A percentile compares a stretch with the other conserved stretches of the same genome.
These are phyloP conservation scores for Babesia ovata DNA, from an alignment of 169 alveolate species.

Conservation along the genomic window DNA sequence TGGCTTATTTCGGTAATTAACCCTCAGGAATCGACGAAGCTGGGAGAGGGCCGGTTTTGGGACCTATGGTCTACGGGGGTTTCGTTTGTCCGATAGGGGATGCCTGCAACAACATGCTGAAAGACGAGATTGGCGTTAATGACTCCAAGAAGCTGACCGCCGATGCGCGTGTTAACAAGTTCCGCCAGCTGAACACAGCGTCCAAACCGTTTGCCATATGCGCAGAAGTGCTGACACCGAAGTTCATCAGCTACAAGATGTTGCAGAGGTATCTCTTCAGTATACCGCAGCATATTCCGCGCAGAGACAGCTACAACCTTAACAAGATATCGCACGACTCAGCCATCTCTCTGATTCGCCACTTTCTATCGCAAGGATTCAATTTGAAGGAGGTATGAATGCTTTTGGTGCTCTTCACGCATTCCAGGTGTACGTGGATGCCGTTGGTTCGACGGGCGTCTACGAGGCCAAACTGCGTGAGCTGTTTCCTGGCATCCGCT, in stretches of 20 bases:
- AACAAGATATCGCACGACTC: slow-evolving; percentile 91
- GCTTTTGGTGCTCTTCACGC: neutral
- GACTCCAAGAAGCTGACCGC: slow-evolving; percentile 89
- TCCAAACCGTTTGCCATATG: slow-evolving; percentile 77
- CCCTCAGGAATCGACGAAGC: slow-evolving; percentile 98
- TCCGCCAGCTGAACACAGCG: slow-evolving; percentile 70
- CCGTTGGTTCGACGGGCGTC: slow-evolving; percentile 93
- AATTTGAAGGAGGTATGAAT: slow-evolving; percentile 50
- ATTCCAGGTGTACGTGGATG: slow-evolving; percentile 86
- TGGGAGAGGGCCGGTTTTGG: slow-evolving; percentile 99
- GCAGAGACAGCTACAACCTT: slow-evolving; percentile 84
- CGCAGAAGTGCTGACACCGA: slow-evolving; percentile 80
- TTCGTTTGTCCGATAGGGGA: slow-evolving; percentile 87
- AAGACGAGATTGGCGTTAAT: slow-evolving; percentile 79
- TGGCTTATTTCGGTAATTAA: neutral
- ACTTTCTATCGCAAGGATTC: slow-evolving; percentile 65
- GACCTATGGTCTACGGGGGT: slow-evolving; percentile 98
- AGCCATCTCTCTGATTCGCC: slow-evolving; percentile 81
- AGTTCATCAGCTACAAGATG: slow-evolving; percentile 86
- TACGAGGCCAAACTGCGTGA: slow-evolving; percentile 82
- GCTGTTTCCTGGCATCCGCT: slow-evolving; percentile 80
- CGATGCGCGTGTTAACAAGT: slow-evolving; percentile 81
- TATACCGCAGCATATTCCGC: neutral
- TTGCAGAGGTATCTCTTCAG: slow-evolving; percentile 69
- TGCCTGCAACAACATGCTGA: slow-evolving; percentile 69